These are phyloP conservation scores for Cladophialophora bantiana DNA, from an alignment of 2,329 filamentous ascomycete genomes.

Conservation along the genomic window DNA sequence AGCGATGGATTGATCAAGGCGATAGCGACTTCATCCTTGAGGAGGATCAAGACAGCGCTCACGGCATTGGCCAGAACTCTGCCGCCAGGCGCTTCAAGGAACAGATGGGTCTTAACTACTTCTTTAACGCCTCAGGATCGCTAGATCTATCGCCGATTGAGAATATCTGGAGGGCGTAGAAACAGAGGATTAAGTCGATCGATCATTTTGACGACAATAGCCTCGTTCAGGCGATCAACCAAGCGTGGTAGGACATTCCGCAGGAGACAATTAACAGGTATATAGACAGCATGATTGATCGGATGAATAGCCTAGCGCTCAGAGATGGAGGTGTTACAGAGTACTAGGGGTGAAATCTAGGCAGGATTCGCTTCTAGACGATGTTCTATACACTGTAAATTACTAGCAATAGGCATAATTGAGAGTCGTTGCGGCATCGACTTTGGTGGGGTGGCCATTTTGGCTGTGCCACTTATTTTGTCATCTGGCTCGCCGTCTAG, in stretches of 20 bases:
- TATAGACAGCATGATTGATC: conserved; percentile 3
- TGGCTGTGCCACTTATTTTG: neutral
- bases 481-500: neutral
- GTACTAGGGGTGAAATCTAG: too few species aligned
- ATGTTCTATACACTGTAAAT: too few species aligned
- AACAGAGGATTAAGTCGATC: neutral
- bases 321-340: neutral
- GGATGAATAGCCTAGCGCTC: neutral
- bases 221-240: conserved; percentile 1
- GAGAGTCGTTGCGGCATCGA: too few species aligned
- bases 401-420: too few species aligned
- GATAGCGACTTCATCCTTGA: neutral
- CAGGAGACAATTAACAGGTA: conserved; percentile 6
- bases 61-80: neutral
- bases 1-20: neutral
- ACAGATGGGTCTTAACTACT: neutral
- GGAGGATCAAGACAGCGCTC: neutral
- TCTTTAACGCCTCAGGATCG: conserved; percentile 1
- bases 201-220: conserved; percentile 1
- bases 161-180: neutral
- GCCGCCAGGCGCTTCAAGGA: neutral
- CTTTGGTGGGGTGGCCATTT: too few species aligned
- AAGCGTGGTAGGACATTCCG: neutral
- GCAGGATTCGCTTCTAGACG: too few species aligned
- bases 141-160: conserved; percentile 7